phyloP scores from a whole-genome alignment of 2,329 filamentous ascomycete genomes.

The Xylariaceae sp. region DNA sequence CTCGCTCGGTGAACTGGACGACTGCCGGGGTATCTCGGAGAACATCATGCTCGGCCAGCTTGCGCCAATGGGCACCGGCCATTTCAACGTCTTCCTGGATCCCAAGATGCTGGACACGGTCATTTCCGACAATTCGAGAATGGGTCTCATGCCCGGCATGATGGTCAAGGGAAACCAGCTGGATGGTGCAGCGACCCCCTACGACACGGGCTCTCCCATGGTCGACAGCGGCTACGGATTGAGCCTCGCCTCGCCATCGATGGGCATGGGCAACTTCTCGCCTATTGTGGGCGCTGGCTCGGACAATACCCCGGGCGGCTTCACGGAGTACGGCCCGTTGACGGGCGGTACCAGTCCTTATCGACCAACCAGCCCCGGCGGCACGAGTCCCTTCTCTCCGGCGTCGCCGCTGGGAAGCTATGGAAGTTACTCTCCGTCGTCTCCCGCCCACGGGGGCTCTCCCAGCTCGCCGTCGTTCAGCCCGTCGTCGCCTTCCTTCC shows the following conservation, averaged over 20 bases:
- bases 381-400: slow-evolving; percentile 71
- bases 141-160: slow-evolving; percentile 74
- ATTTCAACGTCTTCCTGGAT: slow-evolving; percentile 90
- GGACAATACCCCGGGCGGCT: slow-evolving; percentile 62
- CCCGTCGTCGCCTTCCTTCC: slow-evolving; percentile 59
- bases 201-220: slow-evolving; percentile 81
- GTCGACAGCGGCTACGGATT: slow-evolving; percentile 60
- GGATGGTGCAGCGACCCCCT: slow-evolving; percentile 86
- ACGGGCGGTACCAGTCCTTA: slow-evolving; percentile 58
- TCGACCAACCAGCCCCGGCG: slow-evolving; percentile 60
- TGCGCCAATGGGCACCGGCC: slow-evolving; percentile 93
- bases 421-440: slow-evolving; percentile 68
- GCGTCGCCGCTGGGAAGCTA: slow-evolving; percentile 56
- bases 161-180: slow-evolving; percentile 68
- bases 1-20: slow-evolving; percentile 88
- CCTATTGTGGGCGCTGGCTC: slow-evolving; percentile 73
- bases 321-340: slow-evolving; percentile 52
- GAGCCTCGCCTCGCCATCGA: slow-evolving; percentile 53
- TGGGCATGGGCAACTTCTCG: slow-evolving; percentile 61
- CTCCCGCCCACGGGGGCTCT: slow-evolving; percentile 60
- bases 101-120: slow-evolving; percentile 94
- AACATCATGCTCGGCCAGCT: slow-evolving; percentile 98
- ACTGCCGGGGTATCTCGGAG: slow-evolving; percentile 96
- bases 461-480: slow-evolving; percentile 59
- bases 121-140: slow-evolving; percentile 84